phyloP scores from a whole-genome alignment of 257 asterid genomes.

The Marsdenia floribunda region DNA sequence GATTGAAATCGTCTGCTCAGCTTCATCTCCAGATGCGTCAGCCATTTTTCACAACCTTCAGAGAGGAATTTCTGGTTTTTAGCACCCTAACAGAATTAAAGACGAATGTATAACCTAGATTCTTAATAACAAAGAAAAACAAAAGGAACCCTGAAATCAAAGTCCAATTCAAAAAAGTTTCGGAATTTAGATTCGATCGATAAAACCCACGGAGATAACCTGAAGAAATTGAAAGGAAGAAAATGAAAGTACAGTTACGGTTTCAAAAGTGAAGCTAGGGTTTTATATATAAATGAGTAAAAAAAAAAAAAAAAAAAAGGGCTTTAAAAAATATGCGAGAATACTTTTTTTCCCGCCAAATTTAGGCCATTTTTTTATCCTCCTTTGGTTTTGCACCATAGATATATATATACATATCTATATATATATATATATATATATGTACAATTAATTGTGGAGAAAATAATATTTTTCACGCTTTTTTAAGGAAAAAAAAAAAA shows the following conservation, averaged over 20 bases:
- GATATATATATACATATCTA: too few relatives aligned
- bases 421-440: too few relatives aligned
- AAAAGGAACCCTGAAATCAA: background rate
- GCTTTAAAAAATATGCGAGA: conserved; percentile 9
- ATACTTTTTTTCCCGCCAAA: conserved; percentile 56
- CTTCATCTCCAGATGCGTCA: conserved; percentile 61
- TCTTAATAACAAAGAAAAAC: background rate
- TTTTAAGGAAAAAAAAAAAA: too few relatives aligned
- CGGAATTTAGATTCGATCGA: background rate
- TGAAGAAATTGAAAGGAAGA: background rate
- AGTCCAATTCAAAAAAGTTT: background rate
- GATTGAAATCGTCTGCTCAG: conserved; percentile 66
- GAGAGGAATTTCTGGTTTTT: background rate
- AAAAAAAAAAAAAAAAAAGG: conserved; percentile 8
- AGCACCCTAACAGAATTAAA: background rate
- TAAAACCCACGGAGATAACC: background rate
- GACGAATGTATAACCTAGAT: conserved; percentile 2
- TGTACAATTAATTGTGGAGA: background rate
- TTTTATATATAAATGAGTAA: conserved; percentile 11
- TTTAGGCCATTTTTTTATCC: conserved; percentile 12
- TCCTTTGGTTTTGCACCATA: background rate
- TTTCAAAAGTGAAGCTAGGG: conserved; percentile 17
- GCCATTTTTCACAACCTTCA: conserved; percentile 33
- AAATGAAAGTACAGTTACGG: background rate
- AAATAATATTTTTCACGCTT: too few relatives aligned